Conservation (phyloP, 2,329 filamentous ascomycete species). For the Phyllosticta citribraziliensis region DNA sequence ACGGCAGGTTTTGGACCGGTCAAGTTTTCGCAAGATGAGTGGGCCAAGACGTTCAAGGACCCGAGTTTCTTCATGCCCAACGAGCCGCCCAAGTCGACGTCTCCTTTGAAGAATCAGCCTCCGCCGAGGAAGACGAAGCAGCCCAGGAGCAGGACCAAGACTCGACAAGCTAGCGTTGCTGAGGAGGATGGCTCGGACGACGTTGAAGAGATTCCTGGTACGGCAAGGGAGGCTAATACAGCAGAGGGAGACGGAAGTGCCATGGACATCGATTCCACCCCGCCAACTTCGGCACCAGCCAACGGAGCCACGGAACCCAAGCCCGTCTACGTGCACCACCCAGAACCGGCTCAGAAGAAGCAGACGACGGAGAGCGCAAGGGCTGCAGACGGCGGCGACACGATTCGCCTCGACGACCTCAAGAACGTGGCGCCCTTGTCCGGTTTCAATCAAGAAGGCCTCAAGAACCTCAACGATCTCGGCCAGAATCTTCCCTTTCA, state of each 20-base stretch:
- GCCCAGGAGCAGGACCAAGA: slow-evolving; percentile 1
- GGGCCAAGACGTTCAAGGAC: slow-evolving; percentile 36
- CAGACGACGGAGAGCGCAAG: background rate
- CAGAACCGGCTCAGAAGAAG: slow-evolving; percentile 9
- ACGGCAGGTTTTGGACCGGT: slow-evolving; percentile 12
- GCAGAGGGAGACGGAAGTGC: slow-evolving; percentile 23
- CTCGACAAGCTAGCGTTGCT: slow-evolving; percentile 2
- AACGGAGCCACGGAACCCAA: slow-evolving; percentile 16
- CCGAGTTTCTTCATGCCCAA: slow-evolving; percentile 26
- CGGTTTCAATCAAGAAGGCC: slow-evolving; percentile 33
- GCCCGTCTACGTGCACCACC: slow-evolving; percentile 22
- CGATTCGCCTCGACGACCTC: slow-evolving; percentile 35
- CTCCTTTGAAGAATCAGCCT: slow-evolving; percentile 11
- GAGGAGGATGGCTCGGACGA: slow-evolving; percentile 1
- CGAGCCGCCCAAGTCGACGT: slow-evolving; percentile 13
- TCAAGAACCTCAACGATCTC: slow-evolving; percentile 45
- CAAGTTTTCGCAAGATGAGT: slow-evolving; percentile 33
- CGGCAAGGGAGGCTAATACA: background rate
- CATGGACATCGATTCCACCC: slow-evolving; percentile 39
- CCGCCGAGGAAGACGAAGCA: slow-evolving; percentile 3
- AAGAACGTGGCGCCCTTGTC: slow-evolving; percentile 41
- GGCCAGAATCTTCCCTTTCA: slow-evolving; percentile 47
- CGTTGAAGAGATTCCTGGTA: background rate
- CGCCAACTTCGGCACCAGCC: slow-evolving; percentile 14
- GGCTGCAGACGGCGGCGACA: background rate